Conservation (phyloP, 805 yeast species). For the Sporopachydermia quercuum region DNA sequence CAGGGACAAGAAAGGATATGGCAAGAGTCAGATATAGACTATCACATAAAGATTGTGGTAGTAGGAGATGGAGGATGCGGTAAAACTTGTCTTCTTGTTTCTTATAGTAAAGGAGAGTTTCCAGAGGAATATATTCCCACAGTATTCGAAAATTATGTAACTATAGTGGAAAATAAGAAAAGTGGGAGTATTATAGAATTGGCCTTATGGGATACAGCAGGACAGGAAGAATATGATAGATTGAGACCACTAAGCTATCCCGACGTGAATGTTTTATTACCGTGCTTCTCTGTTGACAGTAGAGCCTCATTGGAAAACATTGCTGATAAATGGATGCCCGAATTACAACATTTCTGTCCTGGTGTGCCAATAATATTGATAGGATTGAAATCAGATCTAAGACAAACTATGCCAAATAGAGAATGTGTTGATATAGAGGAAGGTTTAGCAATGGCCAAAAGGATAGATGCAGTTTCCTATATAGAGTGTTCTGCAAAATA, state of each 20-base stretch:
- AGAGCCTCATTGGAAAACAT: constrained; percentile 54
- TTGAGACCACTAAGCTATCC: constrained; percentile 68
- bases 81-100: constrained; percentile 58
- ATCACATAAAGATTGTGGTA: constrained; percentile 47
- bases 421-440: constrained; percentile 7
- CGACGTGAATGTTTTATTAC: constrained; percentile 57
- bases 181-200: constrained; percentile 42
- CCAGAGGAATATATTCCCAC: constrained; percentile 71
- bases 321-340: constrained; percentile 78
- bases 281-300: constrained; percentile 62
- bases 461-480: constrained; percentile 56
- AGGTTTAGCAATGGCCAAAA: constrained; percentile 29
- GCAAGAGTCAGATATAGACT: constrained; percentile 12
- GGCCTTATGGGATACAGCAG: constrained; percentile 83
- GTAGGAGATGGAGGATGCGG: constrained; percentile 91
- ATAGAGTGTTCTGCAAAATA: constrained; percentile 68
- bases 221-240: constrained; percentile 77
- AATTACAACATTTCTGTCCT: constrained; percentile 70
- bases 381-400: constrained; percentile 69
- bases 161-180: constrained; percentile 34
- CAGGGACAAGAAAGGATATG: no score
- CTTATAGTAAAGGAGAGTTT: constrained; percentile 55
- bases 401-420: constrained; percentile 12
- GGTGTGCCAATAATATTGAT: constrained; percentile 62
- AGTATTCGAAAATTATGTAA: constrained; percentile 64